Percentiles rank a stretch among this genome's conserved stretches.
phyloP scores from a whole-genome alignment of 78 protist species.

The Anaeramoeba flamelloides region DNA sequence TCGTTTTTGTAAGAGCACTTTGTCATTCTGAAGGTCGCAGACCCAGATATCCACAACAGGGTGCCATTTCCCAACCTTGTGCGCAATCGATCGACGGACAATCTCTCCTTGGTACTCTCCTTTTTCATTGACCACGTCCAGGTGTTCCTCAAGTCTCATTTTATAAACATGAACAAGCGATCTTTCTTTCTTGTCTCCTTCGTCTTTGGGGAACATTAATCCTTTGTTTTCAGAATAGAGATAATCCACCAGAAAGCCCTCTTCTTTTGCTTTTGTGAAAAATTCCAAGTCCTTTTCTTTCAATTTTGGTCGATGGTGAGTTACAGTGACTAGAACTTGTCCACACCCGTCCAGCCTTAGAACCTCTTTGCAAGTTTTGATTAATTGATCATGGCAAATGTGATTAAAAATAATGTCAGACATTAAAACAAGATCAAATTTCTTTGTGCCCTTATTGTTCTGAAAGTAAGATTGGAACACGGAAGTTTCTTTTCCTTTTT shows the following conservation, averaged over 20 bases:
- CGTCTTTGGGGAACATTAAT: background rate
- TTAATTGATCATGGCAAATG: background rate
- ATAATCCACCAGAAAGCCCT: background rate
- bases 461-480: conserved; percentile 7
- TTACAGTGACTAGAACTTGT: background rate
- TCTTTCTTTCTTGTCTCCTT: background rate
- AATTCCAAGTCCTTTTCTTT: background rate
- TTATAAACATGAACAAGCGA: background rate
- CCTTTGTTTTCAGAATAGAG: background rate
- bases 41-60: background rate
- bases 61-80: background rate
- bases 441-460: background rate
- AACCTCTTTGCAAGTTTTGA: conserved; percentile 11
- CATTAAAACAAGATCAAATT: conserved; percentile 14
- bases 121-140: background rate
- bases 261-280: background rate
- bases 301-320: conserved; percentile 14
- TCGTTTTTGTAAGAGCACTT: background rate
- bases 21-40: background rate
- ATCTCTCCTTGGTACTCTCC: background rate
- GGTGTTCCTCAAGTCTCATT: background rate
- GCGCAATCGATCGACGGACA: background rate
- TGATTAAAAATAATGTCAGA: conserved; percentile 23
- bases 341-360: conserved; percentile 4
- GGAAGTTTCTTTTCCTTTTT: background rate